These are phyloP conservation scores for Fremontodendron californicum DNA, from an alignment of 345 rosid species.

Conservation along the genomic window DNA sequence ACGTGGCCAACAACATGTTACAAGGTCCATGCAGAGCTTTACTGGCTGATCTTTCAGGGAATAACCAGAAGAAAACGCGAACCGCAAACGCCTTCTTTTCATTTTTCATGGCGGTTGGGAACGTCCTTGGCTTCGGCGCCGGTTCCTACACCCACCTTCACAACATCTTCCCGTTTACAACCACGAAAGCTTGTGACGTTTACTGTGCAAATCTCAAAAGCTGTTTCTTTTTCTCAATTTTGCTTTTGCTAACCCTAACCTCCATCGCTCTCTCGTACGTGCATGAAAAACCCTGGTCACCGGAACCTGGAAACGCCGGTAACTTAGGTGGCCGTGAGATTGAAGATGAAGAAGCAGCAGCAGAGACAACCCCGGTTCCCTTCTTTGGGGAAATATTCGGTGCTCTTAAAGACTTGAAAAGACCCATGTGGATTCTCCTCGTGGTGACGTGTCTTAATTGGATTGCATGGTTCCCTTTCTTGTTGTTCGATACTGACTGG, in stretches of 20 bases:
- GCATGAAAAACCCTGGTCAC: slow-evolving; percentile 35
- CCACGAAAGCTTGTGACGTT: slow-evolving; percentile 58
- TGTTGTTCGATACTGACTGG: slow-evolving; percentile 83
- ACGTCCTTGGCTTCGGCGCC: slow-evolving; percentile 73
- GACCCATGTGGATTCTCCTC: slow-evolving; percentile 49
- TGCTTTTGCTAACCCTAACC: slow-evolving; percentile 42
- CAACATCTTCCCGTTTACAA: slow-evolving; percentile 59
- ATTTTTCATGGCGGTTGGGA: slow-evolving; percentile 92
- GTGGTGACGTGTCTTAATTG: slow-evolving; percentile 59
- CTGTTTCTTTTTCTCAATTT: slow-evolving; percentile 66
- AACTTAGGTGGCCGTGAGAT: background rate
- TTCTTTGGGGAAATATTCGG: slow-evolving; percentile 33
- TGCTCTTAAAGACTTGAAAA: slow-evolving; percentile 37
- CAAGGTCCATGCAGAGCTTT: slow-evolving; percentile 86
- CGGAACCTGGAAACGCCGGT: slow-evolving; percentile 1
- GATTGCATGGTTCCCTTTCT: slow-evolving; percentile 73
- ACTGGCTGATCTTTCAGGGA: slow-evolving; percentile 73
- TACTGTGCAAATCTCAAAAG: slow-evolving; percentile 89
- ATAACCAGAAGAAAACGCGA: slow-evolving; percentile 47
- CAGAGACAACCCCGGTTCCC: slow-evolving; percentile 16
- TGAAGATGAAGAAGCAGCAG: background rate
- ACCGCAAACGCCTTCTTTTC: slow-evolving; percentile 62
- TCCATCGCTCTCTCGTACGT: slow-evolving; percentile 44
- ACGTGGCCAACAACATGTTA: slow-evolving; percentile 68
- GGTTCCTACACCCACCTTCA: slow-evolving; percentile 59